A percentile compares a stretch with the other conserved stretches of the same genome.
Conservation (phyloP, 1,284 basidiomycete species). For the Sutorius eximius region DNA sequence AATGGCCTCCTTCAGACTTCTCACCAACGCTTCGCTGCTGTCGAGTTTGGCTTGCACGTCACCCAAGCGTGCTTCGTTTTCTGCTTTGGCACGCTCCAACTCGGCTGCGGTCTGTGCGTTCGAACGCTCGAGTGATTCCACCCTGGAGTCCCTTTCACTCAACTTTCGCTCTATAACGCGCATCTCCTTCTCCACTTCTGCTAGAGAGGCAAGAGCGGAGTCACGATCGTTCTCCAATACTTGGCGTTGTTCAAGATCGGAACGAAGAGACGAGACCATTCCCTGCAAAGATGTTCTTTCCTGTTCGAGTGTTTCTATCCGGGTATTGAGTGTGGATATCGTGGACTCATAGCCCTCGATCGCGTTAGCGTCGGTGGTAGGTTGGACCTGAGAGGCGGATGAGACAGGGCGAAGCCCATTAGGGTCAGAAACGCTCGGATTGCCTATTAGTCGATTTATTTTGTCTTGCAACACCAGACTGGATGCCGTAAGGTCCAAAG, state of each 20-base stretch:
- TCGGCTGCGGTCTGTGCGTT: slow-evolving; percentile 44
- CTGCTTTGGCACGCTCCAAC: slow-evolving; percentile 44
- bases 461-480: slow-evolving; percentile 51
- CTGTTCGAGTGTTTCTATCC: slow-evolving; percentile 55
- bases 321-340: slow-evolving; percentile 44
- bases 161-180: slow-evolving; percentile 46
- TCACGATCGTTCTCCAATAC: slow-evolving; percentile 49
- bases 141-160: slow-evolving; percentile 51
- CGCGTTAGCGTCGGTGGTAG: slow-evolving; percentile 34
- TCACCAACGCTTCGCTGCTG: slow-evolving; percentile 44
- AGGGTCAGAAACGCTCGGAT: slow-evolving; percentile 21
- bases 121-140: slow-evolving; percentile 51
- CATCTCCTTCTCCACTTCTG: slow-evolving; percentile 51
- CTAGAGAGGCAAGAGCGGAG: slow-evolving; percentile 40
- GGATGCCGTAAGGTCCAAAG: slow-evolving; percentile 42
- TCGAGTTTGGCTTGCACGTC: slow-evolving; percentile 52
- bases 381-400: slow-evolving; percentile 11
- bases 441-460: slow-evolving; percentile 45
- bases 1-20: slow-evolving; percentile 52
- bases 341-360: slow-evolving; percentile 37
- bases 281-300: slow-evolving; percentile 46
- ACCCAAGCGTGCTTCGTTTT: slow-evolving; percentile 46
- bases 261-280: slow-evolving; percentile 37
- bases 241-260: slow-evolving; percentile 33
- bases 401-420: slow-evolving; percentile 7